Base-by-base conservation (phyloP, 805 yeast species). In the Candida orba region DNA sequence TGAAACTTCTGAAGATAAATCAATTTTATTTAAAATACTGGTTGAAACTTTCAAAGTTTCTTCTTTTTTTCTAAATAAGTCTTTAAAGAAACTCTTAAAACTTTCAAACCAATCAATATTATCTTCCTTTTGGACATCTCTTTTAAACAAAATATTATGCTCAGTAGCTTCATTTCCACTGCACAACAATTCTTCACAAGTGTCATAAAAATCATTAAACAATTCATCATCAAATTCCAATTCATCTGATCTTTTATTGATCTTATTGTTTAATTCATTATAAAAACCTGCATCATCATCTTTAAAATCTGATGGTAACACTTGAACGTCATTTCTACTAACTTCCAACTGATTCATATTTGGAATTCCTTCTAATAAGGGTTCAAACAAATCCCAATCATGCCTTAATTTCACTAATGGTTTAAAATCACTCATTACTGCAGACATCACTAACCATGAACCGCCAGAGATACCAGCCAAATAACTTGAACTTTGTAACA, bases 391-490 rank as follows among this genome's bases (percentile, higher is more conserved):
- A 40, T 65, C 62, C 80, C 79, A 71, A 6, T 60, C 57, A 6
- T 62, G 45, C 22, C 63, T 47, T 41, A 66, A 54, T 6, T 59
- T 63, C 6, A 62, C 67, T 59, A 66, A 55, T 0, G 72, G 68
- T 36, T 66, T 52, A 45, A 59, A 64, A 29, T 67, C 71, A 37
- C 66, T 67, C 39, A 69, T 64, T 1, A 67, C 51, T 34, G 61
- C 44, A 4, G 72, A 67, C 46, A 68, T 57, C 33, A 68, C 60
- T 39, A 85, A 67, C 95, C 95, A 87, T 13, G 84, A 74, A 24
- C 95, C 95, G 29, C 96, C 96, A 14, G 90, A 81, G 32, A 87
- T 72, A 8, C 91, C 95, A 6, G 86, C 66, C 5, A 88, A 61
- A 57, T 89, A 88, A 12, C 84, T 75, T 1, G 87, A 58, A 6